These are phyloP conservation scores for Leptomonas pyrrhocoris DNA, from an alignment of 208 protist genomes.

Conservation along the genomic window DNA sequence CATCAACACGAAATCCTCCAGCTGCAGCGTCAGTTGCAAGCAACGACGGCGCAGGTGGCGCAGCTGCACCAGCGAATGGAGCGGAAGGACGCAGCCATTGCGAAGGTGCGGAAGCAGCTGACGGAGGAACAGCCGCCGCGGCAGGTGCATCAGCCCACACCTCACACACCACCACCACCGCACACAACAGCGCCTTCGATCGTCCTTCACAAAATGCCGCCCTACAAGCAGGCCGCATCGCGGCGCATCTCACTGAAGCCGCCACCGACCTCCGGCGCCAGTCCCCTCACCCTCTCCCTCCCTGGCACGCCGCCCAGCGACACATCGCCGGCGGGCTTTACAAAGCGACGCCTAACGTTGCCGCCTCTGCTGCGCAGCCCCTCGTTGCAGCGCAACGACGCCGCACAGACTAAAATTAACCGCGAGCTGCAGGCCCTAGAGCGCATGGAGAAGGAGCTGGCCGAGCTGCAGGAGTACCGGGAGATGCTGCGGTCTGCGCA, in stretches of 20 bases:
- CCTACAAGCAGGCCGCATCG: slow-evolving; percentile 3
- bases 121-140: slow-evolving; percentile 33
- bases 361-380: background rate
- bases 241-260: slow-evolving; percentile 15
- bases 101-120: slow-evolving; percentile 31
- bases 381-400: background rate
- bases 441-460: slow-evolving; percentile 63
- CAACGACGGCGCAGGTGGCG: slow-evolving; percentile 33
- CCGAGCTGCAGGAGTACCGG: slow-evolving; percentile 53
- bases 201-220: background rate
- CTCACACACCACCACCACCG: background rate
- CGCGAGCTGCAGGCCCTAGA: slow-evolving; percentile 48
- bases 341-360: background rate
- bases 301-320: slow-evolving; percentile 6
- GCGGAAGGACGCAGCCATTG: slow-evolving; percentile 17
- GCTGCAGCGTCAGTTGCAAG: slow-evolving; percentile 55
- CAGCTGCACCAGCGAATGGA: slow-evolving; percentile 23
- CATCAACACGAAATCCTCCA: slow-evolving; percentile 59
- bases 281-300: background rate
- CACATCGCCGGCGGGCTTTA: slow-evolving; percentile 10
- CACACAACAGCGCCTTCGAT: background rate
- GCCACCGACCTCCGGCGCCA: slow-evolving; percentile 1
- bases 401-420: slow-evolving; percentile 51
- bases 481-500: slow-evolving; percentile 35
- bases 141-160: background rate